phyloP scores from a whole-genome alignment of 164 flowering plant genomes.

The Nymphaea thermarum region DNA sequence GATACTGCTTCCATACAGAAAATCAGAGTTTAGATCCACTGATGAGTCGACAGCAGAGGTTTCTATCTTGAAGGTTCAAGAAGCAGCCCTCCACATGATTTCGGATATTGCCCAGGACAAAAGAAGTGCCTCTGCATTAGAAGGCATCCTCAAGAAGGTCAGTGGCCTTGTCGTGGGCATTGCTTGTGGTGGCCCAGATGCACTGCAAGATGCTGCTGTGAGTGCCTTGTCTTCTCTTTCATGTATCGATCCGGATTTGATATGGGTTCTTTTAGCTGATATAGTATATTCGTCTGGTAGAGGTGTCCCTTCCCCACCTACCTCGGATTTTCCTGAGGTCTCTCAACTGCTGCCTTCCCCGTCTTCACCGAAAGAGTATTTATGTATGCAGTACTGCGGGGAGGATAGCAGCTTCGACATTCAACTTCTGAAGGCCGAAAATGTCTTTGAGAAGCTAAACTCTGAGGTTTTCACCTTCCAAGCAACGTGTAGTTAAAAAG shows the following conservation, averaged over 20 bases:
- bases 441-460: slow-evolving; percentile 35
- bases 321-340: slow-evolving; percentile 39
- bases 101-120: slow-evolving; percentile 52
- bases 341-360: slow-evolving; percentile 48
- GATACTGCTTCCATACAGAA: slow-evolving; percentile 75
- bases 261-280: slow-evolving; percentile 91
- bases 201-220: slow-evolving; percentile 53
- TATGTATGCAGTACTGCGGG: slow-evolving; percentile 74
- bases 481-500: background rate
- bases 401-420: slow-evolving; percentile 66
- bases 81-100: slow-evolving; percentile 75
- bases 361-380: slow-evolving; percentile 31
- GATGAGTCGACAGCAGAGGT: slow-evolving; percentile 52
- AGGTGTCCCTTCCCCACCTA: slow-evolving; percentile 43
- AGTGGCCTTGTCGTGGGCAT: slow-evolving; percentile 80
- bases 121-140: slow-evolving; percentile 64
- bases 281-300: slow-evolving; percentile 63
- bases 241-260: slow-evolving; percentile 72
- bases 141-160: slow-evolving; percentile 66
- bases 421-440: slow-evolving; percentile 47
- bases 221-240: slow-evolving; percentile 68
- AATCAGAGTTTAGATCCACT: slow-evolving; percentile 13
- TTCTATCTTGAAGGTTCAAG: slow-evolving; percentile 71
- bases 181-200: slow-evolving; percentile 65
- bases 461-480: background rate